These are phyloP conservation scores for cucumber (Cucumis sativus) DNA, from an alignment of 306 rosid genomes.

Conservation along the genomic window DNA sequence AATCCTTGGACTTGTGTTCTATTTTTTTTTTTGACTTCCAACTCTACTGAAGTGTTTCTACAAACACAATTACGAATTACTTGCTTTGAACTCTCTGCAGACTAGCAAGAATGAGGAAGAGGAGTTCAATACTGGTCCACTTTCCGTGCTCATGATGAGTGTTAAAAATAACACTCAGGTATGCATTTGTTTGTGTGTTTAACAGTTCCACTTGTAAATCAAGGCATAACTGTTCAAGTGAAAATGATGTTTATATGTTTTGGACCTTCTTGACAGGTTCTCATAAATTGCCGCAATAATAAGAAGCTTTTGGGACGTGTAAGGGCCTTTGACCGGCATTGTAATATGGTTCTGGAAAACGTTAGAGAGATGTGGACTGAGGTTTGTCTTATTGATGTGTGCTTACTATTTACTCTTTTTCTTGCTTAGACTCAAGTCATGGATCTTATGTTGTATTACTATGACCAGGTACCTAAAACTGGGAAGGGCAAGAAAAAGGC, in stretches of 20 bases:
- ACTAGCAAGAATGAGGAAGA: slow-evolving; percentile 61
- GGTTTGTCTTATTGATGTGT: slow-evolving; percentile 23
- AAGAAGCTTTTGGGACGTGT: slow-evolving; percentile 83
- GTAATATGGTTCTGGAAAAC: slow-evolving; percentile 96
- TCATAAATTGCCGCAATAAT: slow-evolving; percentile 82
- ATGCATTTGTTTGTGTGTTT: not conserved
- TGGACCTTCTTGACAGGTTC: slow-evolving; percentile 30
- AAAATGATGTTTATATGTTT: not conserved
- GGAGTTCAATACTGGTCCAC: slow-evolving; percentile 87
- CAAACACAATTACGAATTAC: not conserved
- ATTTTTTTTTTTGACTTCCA: not conserved
- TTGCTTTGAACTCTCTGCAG: slow-evolving; percentile 16
- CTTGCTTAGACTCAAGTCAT: not conserved
- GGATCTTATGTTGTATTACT: not conserved
- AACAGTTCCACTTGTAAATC: not conserved
- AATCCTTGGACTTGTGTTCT: not conserved
- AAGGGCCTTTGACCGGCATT: slow-evolving; percentile 89
- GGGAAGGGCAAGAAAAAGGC: slow-evolving; percentile 93
- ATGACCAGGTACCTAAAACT: slow-evolving; percentile 59
- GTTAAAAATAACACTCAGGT: slow-evolving; percentile 91
- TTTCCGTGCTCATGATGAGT: slow-evolving; percentile 89
- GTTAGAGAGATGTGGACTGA: slow-evolving; percentile 99
- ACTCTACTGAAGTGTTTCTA: not conserved
- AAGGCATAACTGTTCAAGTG: not conserved
- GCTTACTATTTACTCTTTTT: not conserved